Evolutionary conservation across 371 early-diverging fungal species (phyloP).

Genomic region (Nematocida homosporus): DNA sequence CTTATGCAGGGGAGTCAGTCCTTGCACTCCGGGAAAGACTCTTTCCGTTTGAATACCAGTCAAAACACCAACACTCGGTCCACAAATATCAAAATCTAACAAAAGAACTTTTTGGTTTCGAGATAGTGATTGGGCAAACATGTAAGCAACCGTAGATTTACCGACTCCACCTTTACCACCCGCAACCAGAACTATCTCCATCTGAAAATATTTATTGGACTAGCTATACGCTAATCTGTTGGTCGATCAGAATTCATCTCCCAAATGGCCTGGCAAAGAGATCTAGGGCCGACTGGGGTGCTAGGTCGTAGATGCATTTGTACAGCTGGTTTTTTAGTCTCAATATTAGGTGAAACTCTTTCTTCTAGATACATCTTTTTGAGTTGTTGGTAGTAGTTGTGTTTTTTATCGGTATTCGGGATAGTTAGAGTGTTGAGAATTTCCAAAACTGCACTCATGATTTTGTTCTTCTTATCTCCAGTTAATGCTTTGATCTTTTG

Average conservation of each 20-base stretch:
- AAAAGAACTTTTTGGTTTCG: constrained; percentile 74
- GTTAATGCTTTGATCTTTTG: background rate
- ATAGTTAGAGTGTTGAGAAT: constrained; percentile 13
- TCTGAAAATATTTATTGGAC: constrained; percentile 23
- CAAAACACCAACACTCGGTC: constrained; percentile 74
- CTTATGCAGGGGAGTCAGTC: constrained; percentile 60
- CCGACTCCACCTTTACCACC: constrained; percentile 99
- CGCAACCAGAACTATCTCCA: constrained; percentile 70
- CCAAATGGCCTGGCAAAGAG: constrained; percentile 17
- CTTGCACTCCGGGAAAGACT: constrained; percentile 66
- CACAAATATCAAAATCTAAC: constrained; percentile 95
- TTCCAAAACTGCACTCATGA: background rate
- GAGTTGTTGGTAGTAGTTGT: background rate
- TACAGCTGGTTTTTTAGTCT: background rate
- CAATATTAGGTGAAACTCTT: constrained; percentile 4
- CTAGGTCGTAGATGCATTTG: background rate
- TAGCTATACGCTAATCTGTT: background rate
- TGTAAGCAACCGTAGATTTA: constrained; percentile 73
- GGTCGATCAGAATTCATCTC: constrained; percentile 4
- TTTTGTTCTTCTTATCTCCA: constrained; percentile 11
- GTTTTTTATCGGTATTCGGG: background rate
- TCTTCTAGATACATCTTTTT: constrained; percentile 12
- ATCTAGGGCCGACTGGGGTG: background rate
- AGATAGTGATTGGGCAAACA: constrained; percentile 69
- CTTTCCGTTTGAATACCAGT: constrained; percentile 75